Conservation (phyloP, 176 grass and related monocot genomes). For the Carex myosuroides region DNA sequence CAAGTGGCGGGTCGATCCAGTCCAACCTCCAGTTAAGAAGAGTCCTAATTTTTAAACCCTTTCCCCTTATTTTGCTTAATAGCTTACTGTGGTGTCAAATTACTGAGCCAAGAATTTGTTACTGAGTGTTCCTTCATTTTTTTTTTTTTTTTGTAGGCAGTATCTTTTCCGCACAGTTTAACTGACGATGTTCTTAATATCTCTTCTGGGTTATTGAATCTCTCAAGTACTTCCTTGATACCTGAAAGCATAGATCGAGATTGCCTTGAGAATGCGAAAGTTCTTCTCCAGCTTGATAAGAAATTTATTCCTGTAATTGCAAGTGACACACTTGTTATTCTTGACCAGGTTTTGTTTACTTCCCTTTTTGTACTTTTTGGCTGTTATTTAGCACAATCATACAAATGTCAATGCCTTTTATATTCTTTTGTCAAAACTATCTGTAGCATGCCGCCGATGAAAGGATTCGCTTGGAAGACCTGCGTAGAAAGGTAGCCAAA, state of each 20-base stretch:
- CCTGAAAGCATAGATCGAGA: conserved; percentile 69
- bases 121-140: neutral
- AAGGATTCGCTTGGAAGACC: conserved; percentile 90
- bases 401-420: neutral
- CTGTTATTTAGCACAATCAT: neutral
- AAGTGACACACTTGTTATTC: conserved; percentile 58
- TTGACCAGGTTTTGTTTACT: conserved; percentile 55
- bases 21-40: conserved; percentile 60
- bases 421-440: conserved; percentile 17
- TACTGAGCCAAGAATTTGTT: neutral
- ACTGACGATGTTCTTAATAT: conserved; percentile 65
- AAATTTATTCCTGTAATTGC: conserved; percentile 96
- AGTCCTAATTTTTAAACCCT: conserved; percentile 19
- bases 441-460: conserved; percentile 96
- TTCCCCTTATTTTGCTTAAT: conserved; percentile 22
- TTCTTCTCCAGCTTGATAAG: conserved; percentile 88
- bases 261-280: conserved; percentile 68
- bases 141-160: conserved; percentile 8
- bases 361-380: neutral
- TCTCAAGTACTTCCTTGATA: conserved; percentile 62
- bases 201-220: conserved; percentile 71
- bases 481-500: conserved; percentile 63
- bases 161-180: conserved; percentile 16
- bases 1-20: conserved; percentile 48
- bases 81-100: conserved; percentile 32